A percentile compares a stretch with the other conserved stretches of the same genome.
Evolutionary conservation across 208 protist genomes (phyloP).

Genomic region (Balamuthia mandrillaris): DNA sequence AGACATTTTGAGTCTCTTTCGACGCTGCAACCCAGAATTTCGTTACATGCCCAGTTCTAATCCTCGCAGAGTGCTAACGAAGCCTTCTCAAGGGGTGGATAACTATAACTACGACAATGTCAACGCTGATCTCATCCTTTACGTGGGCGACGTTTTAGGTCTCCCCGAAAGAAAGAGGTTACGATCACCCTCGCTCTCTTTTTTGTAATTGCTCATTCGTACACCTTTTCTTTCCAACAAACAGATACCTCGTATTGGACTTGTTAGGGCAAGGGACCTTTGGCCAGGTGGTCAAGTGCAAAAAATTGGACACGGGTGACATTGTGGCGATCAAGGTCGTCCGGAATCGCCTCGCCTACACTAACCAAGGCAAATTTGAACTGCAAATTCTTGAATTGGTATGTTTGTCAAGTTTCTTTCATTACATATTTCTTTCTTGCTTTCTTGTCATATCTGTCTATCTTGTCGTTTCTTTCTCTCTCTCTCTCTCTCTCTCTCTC

Average conservation of each 20-base stretch:
- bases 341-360: slow-evolving; percentile 81
- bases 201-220: neutral
- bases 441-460: neutral
- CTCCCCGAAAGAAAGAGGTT: neutral
- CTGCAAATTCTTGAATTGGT: slow-evolving; percentile 77
- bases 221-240: neutral
- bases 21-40: slow-evolving; percentile 27
- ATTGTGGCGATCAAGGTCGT: slow-evolving; percentile 82
- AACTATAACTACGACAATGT: slow-evolving; percentile 31
- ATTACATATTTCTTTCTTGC: neutral
- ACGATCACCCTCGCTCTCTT: neutral
- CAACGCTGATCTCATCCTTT: slow-evolving; percentile 23
- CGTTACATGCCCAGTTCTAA: neutral
- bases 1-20: neutral
- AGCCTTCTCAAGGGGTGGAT: neutral
- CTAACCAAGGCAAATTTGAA: slow-evolving; percentile 79
- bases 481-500: neutral
- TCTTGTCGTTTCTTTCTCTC: neutral
- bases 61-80: slow-evolving; percentile 24
- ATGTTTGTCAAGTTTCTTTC: neutral
- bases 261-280: slow-evolving; percentile 43
- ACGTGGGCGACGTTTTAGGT: slow-evolving; percentile 16
- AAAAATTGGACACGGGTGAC: neutral
- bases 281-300: slow-evolving; percentile 39
- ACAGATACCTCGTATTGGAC: slow-evolving; percentile 30